Conservation (phyloP, 176 grass and related monocot species). For the Avena eriantha region DNA sequence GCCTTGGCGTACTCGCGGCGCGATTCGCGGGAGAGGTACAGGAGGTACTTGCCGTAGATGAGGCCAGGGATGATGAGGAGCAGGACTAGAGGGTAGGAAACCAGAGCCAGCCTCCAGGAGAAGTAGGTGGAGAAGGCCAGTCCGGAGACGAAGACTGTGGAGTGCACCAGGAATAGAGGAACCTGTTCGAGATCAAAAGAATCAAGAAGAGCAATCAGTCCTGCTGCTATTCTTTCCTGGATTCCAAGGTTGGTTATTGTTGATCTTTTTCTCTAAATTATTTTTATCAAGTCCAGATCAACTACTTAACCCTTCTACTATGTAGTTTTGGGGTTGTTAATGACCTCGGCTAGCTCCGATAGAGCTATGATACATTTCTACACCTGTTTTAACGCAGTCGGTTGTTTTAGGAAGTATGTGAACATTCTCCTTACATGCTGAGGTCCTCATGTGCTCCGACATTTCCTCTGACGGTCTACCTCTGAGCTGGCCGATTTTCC, state of each 20-base stretch:
- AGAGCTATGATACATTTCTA: background rate
- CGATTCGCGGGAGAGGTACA: slow-evolving; percentile 70
- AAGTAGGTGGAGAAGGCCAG: slow-evolving; percentile 85
- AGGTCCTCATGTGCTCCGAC: slow-evolving; percentile 5
- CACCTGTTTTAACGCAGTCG: background rate
- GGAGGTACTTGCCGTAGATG: slow-evolving; percentile 93
- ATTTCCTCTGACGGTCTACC: background rate
- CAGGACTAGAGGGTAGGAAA: slow-evolving; percentile 79
- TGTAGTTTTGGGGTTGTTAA: background rate
- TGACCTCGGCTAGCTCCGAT: background rate
- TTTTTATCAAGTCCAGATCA: background rate
- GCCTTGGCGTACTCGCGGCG: slow-evolving; percentile 69
- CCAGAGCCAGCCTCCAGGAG: slow-evolving; percentile 96
- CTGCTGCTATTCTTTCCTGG: background rate
- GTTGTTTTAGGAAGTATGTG: background rate
- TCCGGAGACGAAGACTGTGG: slow-evolving; percentile 84
- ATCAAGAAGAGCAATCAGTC: background rate
- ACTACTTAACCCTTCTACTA: too few species aligned
- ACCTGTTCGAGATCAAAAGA: slow-evolving; percentile 62
- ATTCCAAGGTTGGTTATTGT: background rate
- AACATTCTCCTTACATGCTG: background rate
- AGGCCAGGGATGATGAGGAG: slow-evolving; percentile 92
- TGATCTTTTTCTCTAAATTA: background rate
- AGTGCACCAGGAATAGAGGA: slow-evolving; percentile 94
- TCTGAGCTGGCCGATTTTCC: background rate